phyloP scores from a whole-genome alignment of 345 rosid species.

The Limnanthes douglasii region DNA sequence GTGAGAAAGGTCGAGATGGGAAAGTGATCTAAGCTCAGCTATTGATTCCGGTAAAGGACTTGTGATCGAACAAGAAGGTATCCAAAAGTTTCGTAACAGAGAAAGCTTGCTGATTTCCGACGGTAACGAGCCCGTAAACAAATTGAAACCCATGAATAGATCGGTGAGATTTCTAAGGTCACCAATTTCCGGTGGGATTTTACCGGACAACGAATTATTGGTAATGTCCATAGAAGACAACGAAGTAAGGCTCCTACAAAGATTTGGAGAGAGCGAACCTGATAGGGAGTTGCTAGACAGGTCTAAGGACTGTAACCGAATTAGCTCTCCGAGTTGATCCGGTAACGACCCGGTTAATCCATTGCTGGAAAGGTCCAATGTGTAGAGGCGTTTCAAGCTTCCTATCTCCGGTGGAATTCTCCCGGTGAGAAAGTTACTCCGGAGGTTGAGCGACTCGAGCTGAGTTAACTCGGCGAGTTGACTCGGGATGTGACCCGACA shows the following conservation, averaged over 20 bases:
- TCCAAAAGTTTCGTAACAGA: slow-evolving; percentile 29
- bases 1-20: slow-evolving; percentile 60
- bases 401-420: slow-evolving; percentile 43
- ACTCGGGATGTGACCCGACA: slow-evolving; percentile 30
- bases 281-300: slow-evolving; percentile 42
- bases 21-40: slow-evolving; percentile 23
- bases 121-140: slow-evolving; percentile 54
- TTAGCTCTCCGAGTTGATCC: slow-evolving; percentile 26
- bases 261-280: slow-evolving; percentile 32
- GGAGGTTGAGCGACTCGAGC: slow-evolving; percentile 31
- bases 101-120: slow-evolving; percentile 52
- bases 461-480: slow-evolving; percentile 22
- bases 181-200: slow-evolving; percentile 46
- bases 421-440: slow-evolving; percentile 31
- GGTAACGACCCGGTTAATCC: slow-evolving; percentile 39
- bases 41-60: slow-evolving; percentile 70
- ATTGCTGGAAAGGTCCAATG: slow-evolving; percentile 52
- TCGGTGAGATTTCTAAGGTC: slow-evolving; percentile 35
- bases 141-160: slow-evolving; percentile 61
- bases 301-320: slow-evolving; percentile 39
- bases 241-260: slow-evolving; percentile 28
- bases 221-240: slow-evolving; percentile 52
- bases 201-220: slow-evolving; percentile 54
- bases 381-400: slow-evolving; percentile 21
- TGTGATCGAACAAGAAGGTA: slow-evolving; percentile 38